Conservation (phyloP, 495 filamentous ascomycete genomes). For the Symbiotaphrina buchneri region DNA sequence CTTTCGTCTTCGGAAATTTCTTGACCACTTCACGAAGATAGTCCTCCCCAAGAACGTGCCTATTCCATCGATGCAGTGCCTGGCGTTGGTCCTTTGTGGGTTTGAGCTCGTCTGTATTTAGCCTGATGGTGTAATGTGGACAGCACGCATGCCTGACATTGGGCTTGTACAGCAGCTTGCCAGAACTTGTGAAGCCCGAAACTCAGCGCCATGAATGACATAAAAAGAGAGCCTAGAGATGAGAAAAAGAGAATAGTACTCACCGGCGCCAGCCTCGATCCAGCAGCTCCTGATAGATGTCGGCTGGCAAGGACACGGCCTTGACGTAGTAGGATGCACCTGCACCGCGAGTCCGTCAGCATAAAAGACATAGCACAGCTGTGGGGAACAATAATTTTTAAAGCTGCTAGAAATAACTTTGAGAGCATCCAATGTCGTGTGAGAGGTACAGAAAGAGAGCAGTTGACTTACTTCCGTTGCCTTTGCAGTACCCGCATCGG, state of each 20-base stretch:
- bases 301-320: slow-evolving; percentile 39
- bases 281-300: slow-evolving; percentile 60
- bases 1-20: slow-evolving; percentile 53
- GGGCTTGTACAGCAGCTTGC: slow-evolving; percentile 77
- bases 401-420: too few species aligned
- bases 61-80: slow-evolving; percentile 78
- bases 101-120: slow-evolving; percentile 49
- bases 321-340: slow-evolving; percentile 69
- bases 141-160: slow-evolving; percentile 70
- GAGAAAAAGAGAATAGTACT: slow-evolving; percentile 5
- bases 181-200: slow-evolving; percentile 23
- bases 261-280: slow-evolving; percentile 85
- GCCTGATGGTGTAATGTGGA: slow-evolving; percentile 79
- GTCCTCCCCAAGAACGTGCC: slow-evolving; percentile 52
- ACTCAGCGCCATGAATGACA: not conserved
- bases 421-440: too few species aligned
- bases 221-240: not conserved
- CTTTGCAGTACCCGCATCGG: slow-evolving; percentile 33
- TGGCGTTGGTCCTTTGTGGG: slow-evolving; percentile 66
- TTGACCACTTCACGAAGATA: slow-evolving; percentile 54
- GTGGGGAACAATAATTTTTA: too few species aligned
- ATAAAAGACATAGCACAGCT: too few species aligned
- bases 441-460: not conserved
- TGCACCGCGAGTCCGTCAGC: slow-evolving; percentile 19
- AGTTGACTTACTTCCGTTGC: slow-evolving; percentile 22